A percentile compares a stretch with the other conserved stretches of the same genome.
phyloP scores from a whole-genome alignment of 345 rosid genomes.

The Stellera chamaejasme region DNA sequence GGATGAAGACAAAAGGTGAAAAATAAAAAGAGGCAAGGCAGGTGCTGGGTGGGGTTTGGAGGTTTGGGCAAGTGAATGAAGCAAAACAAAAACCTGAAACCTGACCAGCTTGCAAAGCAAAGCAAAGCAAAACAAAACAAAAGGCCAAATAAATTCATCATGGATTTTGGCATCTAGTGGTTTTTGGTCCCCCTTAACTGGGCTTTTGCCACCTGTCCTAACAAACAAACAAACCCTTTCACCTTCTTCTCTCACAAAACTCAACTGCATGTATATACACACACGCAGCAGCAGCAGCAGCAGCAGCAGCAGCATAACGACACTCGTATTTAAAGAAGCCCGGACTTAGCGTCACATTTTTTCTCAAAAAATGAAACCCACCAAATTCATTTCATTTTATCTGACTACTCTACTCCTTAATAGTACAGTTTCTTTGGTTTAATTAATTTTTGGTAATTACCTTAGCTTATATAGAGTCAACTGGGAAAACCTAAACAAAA shows the following conservation, averaged over 20 bases:
- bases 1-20: too few relatives aligned
- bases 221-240: background rate
- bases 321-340: background rate
- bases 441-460: too few relatives aligned
- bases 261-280: background rate
- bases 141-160: background rate
- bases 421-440: too few relatives aligned
- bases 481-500: too few relatives aligned
- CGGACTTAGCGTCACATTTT: too few relatives aligned
- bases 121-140: conserved; percentile 10
- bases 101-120: background rate
- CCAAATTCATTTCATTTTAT: too few relatives aligned
- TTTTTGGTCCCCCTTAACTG: background rate
- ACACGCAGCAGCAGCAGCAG: background rate
- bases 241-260: background rate
- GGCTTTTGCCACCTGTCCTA: conserved; percentile 9
- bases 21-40: too few relatives aligned
- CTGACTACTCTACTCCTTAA: too few relatives aligned
- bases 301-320: background rate
- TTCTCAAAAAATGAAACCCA: too few relatives aligned
- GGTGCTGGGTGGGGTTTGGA: too few relatives aligned
- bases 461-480: too few relatives aligned
- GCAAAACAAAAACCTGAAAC: conserved; percentile 4
- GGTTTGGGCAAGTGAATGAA: background rate
- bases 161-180: conserved; percentile 4